Evolutionary conservation across 202 grass and related monocot genomes (phyloP), one percentile per base, ranked within the genome.

Genomic region (Panicum hallii): DNA sequence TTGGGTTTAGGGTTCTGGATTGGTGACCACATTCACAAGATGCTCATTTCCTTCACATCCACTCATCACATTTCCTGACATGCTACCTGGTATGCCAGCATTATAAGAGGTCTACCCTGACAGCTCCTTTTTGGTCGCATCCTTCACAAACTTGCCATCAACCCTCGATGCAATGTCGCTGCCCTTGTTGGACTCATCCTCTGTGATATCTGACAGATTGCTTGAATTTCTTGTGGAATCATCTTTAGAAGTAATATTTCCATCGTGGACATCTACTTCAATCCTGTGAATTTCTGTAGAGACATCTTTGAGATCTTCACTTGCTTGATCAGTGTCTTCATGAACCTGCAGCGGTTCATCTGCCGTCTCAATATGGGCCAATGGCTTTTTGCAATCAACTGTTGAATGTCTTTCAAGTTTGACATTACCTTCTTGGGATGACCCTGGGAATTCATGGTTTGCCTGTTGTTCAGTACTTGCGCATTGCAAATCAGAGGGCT

Each of bases 331-430:
- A 75, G 34, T 17, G 28, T 30, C 79, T 57, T 82, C 77, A 87
- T 80, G 63, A 81, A 87, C 75, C 48, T 87, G 62, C 30, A 40
- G 83, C 36, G 71, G 16, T 86, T 75, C 75, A 47, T 72, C 22
- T 48, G 20, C 26, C 7, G 7, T 43, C 43, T 84, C 42, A 60
- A 82, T 72, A 81, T 85, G 53, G 58, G 53, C 55, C 0, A 9
- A 56, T 79, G 78, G 64, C 15, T 69, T 66, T 55, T 58, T 20
- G 60, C 71, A 70, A 85, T 82, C 53, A 88, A 79, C 82, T 64
- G 64, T 48, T 79, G 54, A 52, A 49, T 67, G 53, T 68, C 54
- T 67, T 60, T 56, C 67, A 5, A 56, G 40, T 89, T 79, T 44
- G 16, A 82, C 88, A 78, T 63, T n/a, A 70, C 53, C 77, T 70